phyloP scores from a whole-genome alignment of 2,329 filamentous ascomycete genomes.

The Paraphaeosphaeria minitans region DNA sequence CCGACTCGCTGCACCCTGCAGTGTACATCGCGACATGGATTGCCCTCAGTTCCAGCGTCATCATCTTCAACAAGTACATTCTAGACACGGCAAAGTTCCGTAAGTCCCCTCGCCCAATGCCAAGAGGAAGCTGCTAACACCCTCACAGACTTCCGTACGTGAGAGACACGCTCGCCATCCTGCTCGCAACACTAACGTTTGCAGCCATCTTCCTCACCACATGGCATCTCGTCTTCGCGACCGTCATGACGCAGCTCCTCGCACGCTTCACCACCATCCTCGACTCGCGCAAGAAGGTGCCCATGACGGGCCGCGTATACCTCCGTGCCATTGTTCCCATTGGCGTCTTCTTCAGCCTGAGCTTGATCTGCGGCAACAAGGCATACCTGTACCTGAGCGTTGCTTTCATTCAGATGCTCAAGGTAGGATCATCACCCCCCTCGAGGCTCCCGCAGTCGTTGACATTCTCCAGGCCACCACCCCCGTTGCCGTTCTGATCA shows the following conservation, averaged over 20 bases:
- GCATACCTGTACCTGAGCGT: conserved; percentile 95
- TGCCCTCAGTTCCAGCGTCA: conserved; percentile 86
- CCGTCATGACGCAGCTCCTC: conserved; percentile 90
- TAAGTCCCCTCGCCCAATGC: conserved; percentile 53
- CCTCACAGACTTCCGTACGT: conserved; percentile 55
- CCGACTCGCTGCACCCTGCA: conserved; percentile 72
- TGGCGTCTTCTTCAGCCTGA: conserved; percentile 93
- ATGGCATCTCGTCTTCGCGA: conserved; percentile 94
- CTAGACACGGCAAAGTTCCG: conserved; percentile 83
- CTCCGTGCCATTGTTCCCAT: conserved; percentile 93
- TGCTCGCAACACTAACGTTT: conserved; percentile 54
- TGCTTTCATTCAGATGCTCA: conserved; percentile 99
- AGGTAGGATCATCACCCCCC: conserved; percentile 60
- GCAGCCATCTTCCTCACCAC: conserved; percentile 73
- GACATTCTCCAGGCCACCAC: conserved; percentile 73
- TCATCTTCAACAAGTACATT: conserved; percentile 99
- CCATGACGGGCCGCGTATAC: conserved; percentile 96
- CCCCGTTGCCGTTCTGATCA: conserved; percentile 88
- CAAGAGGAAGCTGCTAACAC: conserved; percentile 32
- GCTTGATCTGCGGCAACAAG: conserved; percentile 94
- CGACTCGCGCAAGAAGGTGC: conserved; percentile 92
- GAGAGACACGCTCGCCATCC: conserved; percentile 3
- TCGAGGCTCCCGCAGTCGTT: conserved; percentile 10
- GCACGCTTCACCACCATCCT: conserved; percentile 87
- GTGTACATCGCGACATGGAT: conserved; percentile 93